Percentiles rank a stretch among this genome's conserved stretches.
These are phyloP conservation scores for Gymnopilus junonius DNA, from an alignment of 768 basidiomycete genomes.

Conservation along the genomic window DNA sequence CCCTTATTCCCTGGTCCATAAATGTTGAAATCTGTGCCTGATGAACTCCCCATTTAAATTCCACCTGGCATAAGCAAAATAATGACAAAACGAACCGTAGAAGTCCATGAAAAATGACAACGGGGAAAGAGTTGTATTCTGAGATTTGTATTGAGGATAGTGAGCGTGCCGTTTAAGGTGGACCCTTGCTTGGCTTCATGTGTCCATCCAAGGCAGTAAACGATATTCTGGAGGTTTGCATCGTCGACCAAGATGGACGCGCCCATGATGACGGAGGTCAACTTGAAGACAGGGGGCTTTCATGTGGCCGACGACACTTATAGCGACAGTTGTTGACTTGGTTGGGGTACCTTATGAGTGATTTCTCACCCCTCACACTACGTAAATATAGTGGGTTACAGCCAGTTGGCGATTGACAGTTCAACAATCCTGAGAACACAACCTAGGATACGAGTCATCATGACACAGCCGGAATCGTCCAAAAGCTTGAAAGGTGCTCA, in stretches of 20 bases:
- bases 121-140: not conserved
- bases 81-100: not conserved
- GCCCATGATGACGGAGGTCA: not conserved
- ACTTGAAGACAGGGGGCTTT: not conserved
- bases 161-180: not conserved
- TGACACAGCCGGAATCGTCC: too few species aligned
- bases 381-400: too few species aligned
- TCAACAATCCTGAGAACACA: not conserved
- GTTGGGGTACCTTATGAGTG: too few species aligned
- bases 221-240: not conserved
- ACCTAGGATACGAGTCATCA: not conserved
- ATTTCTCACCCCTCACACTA: too few species aligned
- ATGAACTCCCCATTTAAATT: too few species aligned
- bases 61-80: not conserved
- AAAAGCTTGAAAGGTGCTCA: too few species aligned
- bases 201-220: conserved; percentile 1
- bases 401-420: not conserved
- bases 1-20: not conserved
- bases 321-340: not conserved
- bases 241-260: not conserved
- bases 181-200: not conserved
- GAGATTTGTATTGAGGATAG: not conserved
- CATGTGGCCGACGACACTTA: not conserved
- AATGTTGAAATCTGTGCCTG: not conserved
- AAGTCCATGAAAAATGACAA: not conserved